These are phyloP conservation scores for Mycena sanguinolenta DNA, from an alignment of 768 basidiomycete genomes.

Conservation along the genomic window DNA sequence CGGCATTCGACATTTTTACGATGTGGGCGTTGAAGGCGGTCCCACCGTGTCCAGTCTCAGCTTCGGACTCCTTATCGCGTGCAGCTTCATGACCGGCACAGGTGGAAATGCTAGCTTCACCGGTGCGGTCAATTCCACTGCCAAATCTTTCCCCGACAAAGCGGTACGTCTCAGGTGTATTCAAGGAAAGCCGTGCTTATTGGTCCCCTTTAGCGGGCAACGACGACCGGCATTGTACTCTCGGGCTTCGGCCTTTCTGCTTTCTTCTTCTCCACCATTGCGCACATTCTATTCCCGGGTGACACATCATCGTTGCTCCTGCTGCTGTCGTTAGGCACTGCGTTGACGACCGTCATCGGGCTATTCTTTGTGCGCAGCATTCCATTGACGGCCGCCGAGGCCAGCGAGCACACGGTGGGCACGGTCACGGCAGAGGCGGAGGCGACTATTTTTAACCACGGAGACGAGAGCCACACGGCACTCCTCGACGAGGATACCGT, in stretches of 20 bases:
- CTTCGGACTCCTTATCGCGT: slow-evolving; percentile 68
- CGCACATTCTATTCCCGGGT: slow-evolving; percentile 79
- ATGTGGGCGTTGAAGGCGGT: slow-evolving; percentile 60
- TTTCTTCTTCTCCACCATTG: slow-evolving; percentile 87
- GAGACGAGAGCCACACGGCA: slow-evolving; percentile 36
- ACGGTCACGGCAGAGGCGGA: slow-evolving; percentile 35
- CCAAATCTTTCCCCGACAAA: slow-evolving; percentile 83
- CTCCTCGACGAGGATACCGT: slow-evolving; percentile 35
- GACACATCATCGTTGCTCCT: slow-evolving; percentile 84
- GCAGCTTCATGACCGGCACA: slow-evolving; percentile 79
- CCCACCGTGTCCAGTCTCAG: slow-evolving; percentile 55
- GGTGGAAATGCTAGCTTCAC: slow-evolving; percentile 82
- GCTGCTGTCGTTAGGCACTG: slow-evolving; percentile 82
- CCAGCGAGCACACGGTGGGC: slow-evolving; percentile 40
- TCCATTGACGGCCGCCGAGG: slow-evolving; percentile 62
- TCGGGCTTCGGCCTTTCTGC: slow-evolving; percentile 94
- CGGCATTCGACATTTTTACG: slow-evolving; percentile 78
- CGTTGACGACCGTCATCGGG: slow-evolving; percentile 85
- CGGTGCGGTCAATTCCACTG: slow-evolving; percentile 83
- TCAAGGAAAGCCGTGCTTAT: background rate
- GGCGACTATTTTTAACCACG: slow-evolving; percentile 39
- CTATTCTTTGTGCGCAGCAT: slow-evolving; percentile 80
- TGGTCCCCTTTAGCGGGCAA: slow-evolving; percentile 72
- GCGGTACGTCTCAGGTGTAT: slow-evolving; percentile 55
- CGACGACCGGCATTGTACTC: slow-evolving; percentile 81